phyloP scores from a whole-genome alignment of 148 eudicot genomes.

The Fagopyrum tataricum region DNA sequence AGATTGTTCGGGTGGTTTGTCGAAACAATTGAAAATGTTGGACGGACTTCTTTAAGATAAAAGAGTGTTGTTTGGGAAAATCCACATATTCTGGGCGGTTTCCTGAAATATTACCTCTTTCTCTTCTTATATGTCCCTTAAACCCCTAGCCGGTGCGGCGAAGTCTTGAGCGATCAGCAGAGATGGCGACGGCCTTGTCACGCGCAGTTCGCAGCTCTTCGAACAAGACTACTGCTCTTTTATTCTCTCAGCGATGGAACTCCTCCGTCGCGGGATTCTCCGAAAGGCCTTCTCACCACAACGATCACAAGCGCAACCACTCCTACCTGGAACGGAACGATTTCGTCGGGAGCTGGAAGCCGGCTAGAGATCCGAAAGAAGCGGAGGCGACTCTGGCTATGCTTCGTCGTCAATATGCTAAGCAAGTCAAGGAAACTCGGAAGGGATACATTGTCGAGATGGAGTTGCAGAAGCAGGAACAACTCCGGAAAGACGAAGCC shows the following conservation, averaged over 20 bases:
- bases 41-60: background rate
- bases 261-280: constrained; percentile 18
- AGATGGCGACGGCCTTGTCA: constrained; percentile 14
- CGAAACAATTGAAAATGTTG: background rate
- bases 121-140: background rate
- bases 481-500: constrained; percentile 45
- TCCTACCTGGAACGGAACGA: constrained; percentile 33
- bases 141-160: constrained; percentile 5
- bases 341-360: constrained; percentile 29
- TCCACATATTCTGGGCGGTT: background rate
- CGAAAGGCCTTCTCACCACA: constrained; percentile 30
- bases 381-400: constrained; percentile 41
- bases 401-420: constrained; percentile 61
- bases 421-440: constrained; percentile 48
- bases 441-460: constrained; percentile 61
- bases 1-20: background rate
- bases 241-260: constrained; percentile 8
- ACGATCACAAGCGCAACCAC: constrained; percentile 35
- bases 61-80: background rate
- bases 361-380: constrained; percentile 36
- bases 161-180: background rate
- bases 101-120: background rate
- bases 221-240: background rate
- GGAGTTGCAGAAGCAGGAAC: constrained; percentile 57
- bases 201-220: constrained; percentile 10